These are phyloP conservation scores for Corchorus olitorius DNA, from an alignment of 345 rosid genomes.

Conservation along the genomic window DNA sequence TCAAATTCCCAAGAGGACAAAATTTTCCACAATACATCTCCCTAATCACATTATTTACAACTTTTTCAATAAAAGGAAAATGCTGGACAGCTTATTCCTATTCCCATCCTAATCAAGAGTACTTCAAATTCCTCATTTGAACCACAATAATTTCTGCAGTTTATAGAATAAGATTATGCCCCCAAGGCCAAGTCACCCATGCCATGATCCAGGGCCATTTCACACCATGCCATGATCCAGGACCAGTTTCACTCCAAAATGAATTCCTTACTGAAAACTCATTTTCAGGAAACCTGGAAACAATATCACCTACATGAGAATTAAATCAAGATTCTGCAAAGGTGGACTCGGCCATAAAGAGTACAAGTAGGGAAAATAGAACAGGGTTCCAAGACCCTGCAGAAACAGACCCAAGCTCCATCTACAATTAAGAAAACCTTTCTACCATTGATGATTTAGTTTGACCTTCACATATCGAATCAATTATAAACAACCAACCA, in stretches of 20 bases:
- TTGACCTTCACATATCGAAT: conserved; percentile 17
- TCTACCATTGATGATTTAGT: conserved; percentile 14
- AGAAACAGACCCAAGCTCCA: background rate
- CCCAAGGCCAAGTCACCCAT: background rate
- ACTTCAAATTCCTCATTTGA: background rate
- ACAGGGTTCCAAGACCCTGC: background rate
- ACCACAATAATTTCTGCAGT: background rate
- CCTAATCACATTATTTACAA: background rate
- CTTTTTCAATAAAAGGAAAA: background rate
- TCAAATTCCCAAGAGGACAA: background rate
- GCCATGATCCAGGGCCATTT: background rate
- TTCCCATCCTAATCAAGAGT: background rate
- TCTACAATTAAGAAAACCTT: conserved; percentile 5
- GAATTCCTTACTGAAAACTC: background rate
- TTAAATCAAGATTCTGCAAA: background rate
- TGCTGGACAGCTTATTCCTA: background rate
- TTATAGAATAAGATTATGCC: background rate
- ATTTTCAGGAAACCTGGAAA: background rate
- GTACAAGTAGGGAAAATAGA: conserved; percentile 2
- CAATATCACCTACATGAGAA: background rate
- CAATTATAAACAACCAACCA: conserved; percentile 23
- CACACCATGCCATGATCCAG: background rate
- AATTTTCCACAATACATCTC: background rate
- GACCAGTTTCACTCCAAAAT: background rate
- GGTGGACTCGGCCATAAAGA: background rate